These are phyloP conservation scores for Cornus kousa DNA, from an alignment of 148 eudicot genomes.

Conservation along the genomic window DNA sequence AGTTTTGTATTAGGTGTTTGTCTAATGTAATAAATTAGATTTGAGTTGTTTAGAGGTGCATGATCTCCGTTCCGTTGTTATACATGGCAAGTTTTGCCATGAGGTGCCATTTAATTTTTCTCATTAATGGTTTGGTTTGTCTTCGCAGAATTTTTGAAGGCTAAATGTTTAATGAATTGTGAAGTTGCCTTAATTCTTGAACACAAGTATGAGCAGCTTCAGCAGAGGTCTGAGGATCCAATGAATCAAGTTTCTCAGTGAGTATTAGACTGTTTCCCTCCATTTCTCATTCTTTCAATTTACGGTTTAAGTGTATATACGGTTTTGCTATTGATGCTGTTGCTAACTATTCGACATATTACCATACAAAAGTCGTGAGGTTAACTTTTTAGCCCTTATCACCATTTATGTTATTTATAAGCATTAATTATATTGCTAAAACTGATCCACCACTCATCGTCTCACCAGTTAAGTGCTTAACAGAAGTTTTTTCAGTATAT, in stretches of 20 bases:
- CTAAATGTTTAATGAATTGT: conserved; percentile 76
- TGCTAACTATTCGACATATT: neutral
- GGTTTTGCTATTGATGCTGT: neutral
- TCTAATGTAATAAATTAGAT: neutral
- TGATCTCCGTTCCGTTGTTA: neutral
- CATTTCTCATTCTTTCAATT: neutral
- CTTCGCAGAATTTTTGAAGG: conserved; percentile 64
- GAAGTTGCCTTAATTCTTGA: conserved; percentile 76
- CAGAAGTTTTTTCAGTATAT: neutral
- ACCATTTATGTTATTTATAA: neutral
- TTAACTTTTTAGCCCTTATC: neutral
- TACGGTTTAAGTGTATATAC: neutral
- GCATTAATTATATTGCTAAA: neutral
- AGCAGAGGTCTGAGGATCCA: conserved; percentile 67
- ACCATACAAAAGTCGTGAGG: neutral
- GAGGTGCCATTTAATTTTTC: neutral
- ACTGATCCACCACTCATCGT: neutral
- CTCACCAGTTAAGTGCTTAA: neutral
- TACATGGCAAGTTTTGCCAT: neutral
- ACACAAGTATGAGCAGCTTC: conserved; percentile 65
- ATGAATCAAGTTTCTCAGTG: conserved; percentile 61
- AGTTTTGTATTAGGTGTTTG: no score
- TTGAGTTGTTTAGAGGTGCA: neutral
- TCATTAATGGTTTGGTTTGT: neutral
- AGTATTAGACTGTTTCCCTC: conserved; percentile 1